phyloP scores from a whole-genome alignment of 2,329 filamentous ascomycete species.

The Trichocomaceae sp. region DNA sequence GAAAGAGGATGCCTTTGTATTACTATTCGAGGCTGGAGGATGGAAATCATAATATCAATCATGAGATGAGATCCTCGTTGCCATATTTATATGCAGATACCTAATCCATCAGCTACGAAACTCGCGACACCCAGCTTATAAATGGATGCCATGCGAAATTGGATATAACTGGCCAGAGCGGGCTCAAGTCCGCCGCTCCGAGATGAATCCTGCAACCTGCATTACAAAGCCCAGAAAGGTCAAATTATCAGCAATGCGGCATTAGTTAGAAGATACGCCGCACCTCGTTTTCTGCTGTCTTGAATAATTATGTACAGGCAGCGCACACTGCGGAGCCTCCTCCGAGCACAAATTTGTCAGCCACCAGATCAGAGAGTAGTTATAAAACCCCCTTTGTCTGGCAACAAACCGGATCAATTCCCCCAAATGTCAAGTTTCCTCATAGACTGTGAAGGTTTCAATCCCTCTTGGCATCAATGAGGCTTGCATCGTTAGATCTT shows the following conservation, averaged over 20 bases:
- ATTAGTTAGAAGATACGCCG: neutral
- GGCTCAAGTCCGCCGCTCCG: neutral
- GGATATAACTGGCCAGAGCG: neutral
- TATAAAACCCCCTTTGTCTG: too few relatives aligned
- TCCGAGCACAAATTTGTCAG: neutral
- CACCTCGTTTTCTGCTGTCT: neutral
- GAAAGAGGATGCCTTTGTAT: neutral
- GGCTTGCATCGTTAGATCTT: too few relatives aligned
- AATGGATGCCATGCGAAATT: neutral
- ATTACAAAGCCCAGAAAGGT: neutral
- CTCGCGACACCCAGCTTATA: neutral
- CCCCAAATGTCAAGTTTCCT: too few relatives aligned
- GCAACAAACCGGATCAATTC: too few relatives aligned
- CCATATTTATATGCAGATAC: neutral
- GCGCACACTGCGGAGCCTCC: neutral
- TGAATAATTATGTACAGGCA: neutral
- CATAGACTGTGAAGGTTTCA: too few relatives aligned
- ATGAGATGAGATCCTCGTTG: neutral
- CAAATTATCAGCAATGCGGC: neutral
- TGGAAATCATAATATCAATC: neutral
- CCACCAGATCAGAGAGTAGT: neutral
- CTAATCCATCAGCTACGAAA: neutral
- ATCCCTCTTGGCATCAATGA: too few relatives aligned
- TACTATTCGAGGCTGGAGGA: neutral
- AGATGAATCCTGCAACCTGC: neutral